These are phyloP conservation scores for Letharia columbiana DNA, from an alignment of 495 filamentous ascomycete species.

Conservation along the genomic window DNA sequence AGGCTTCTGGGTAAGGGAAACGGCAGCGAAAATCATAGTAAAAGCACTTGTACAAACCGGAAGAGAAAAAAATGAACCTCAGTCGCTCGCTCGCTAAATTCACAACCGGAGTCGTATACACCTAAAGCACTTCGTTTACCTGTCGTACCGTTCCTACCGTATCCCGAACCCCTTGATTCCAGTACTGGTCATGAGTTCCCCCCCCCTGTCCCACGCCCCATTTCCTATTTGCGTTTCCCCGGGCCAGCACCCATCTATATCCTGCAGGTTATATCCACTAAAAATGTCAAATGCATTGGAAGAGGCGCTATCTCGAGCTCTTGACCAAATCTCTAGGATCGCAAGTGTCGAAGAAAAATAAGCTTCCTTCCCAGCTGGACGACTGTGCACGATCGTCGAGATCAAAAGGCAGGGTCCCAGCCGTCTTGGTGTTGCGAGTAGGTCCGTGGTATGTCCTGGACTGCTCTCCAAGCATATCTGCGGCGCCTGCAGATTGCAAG, in stretches of 20 bases:
- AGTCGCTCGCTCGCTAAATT: no score
- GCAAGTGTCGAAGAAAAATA: neutral
- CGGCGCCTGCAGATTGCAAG: neutral
- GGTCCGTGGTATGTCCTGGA: no score
- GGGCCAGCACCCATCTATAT: neutral
- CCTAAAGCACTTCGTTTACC: no score
- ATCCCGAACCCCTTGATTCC: no score
- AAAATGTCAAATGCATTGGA: neutral
- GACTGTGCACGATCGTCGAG: neutral
- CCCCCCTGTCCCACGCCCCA: no score
- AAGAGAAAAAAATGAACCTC: no score
- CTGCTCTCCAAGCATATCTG: neutral
- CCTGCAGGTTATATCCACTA: neutral
- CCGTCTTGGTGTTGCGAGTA: neutral
- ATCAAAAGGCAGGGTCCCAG: no score
- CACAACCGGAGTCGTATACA: no score
- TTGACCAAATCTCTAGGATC: neutral
- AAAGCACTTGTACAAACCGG: no score
- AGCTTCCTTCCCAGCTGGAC: neutral
- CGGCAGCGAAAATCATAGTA: no score
- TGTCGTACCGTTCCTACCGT: neutral
- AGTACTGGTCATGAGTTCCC: no score
- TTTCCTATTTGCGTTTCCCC: neutral
- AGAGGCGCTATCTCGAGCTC: neutral
- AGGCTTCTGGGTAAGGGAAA: no score